phyloP scores from a whole-genome alignment of 257 asterid species.

The Lycium barbarum region DNA sequence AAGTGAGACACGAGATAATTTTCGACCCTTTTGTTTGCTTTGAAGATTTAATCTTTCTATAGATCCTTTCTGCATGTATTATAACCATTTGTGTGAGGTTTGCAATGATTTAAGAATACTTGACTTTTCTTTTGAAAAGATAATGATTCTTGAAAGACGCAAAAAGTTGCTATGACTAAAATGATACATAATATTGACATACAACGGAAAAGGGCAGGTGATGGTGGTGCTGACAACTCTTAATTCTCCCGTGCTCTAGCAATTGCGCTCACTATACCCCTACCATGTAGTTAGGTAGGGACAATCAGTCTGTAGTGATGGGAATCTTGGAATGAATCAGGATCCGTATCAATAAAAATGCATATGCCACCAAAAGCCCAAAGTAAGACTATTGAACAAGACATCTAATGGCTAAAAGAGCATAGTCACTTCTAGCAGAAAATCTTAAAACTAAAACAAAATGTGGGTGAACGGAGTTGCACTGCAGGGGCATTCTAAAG shows the following conservation, averaged over 20 bases:
- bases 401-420: not conserved
- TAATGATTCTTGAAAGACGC: not conserved
- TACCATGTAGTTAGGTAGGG: not conserved
- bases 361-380: not conserved
- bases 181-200: not conserved
- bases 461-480: not conserved
- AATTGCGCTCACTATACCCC: not conserved
- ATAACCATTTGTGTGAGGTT: not conserved
- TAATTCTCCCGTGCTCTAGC: not conserved
- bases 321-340: not conserved
- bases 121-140: not conserved
- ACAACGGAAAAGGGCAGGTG: too few relatives aligned
- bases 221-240: not conserved
- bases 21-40: not conserved
- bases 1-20: not conserved
- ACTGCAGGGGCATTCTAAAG: not conserved
- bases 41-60: not conserved
- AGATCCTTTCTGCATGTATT: not conserved
- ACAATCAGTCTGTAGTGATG: not conserved
- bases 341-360: not conserved
- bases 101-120: not conserved
- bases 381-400: not conserved
- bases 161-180: not conserved
- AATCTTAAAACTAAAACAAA: not conserved
- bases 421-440: not conserved